Conservation (phyloP, 345 rosid species). For the Pugionium cornutum region DNA sequence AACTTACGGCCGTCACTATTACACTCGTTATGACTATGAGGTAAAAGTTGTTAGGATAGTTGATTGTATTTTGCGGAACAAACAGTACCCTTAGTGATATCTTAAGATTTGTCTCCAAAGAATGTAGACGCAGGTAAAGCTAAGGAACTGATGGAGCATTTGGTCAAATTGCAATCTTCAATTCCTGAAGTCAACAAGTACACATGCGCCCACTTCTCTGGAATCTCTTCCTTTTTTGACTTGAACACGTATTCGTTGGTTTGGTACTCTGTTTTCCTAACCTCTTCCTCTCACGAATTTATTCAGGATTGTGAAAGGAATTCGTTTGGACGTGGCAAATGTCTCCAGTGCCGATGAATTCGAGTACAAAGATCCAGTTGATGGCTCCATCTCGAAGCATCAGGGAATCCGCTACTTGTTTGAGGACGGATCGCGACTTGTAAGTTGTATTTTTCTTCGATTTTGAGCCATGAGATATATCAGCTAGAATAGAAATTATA, state of each 20-base stretch:
- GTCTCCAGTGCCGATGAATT: slow-evolving; percentile 80
- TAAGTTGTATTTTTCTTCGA: slow-evolving; percentile 40
- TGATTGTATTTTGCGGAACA: slow-evolving; percentile 13
- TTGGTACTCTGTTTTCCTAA: slow-evolving; percentile 10
- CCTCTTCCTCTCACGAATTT: slow-evolving; percentile 2
- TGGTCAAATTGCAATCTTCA: slow-evolving; percentile 80
- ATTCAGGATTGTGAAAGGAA: slow-evolving; percentile 65
- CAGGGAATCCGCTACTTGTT: slow-evolving; percentile 91
- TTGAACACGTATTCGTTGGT: neutral
- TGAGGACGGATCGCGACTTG: slow-evolving; percentile 92
- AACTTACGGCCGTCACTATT: slow-evolving; percentile 90
- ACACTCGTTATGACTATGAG: slow-evolving; percentile 98
- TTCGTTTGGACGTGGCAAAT: slow-evolving; percentile 59
- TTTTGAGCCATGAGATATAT: neutral
- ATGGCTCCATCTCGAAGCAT: slow-evolving; percentile 88
- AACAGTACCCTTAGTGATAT: slow-evolving; percentile 25
- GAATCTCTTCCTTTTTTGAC: neutral
- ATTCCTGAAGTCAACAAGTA: slow-evolving; percentile 81
- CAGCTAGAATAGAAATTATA: slow-evolving; percentile 1
- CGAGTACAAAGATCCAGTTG: slow-evolving; percentile 95
- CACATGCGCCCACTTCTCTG: slow-evolving; percentile 29
- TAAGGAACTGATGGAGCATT: slow-evolving; percentile 81
- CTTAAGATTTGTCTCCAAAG: slow-evolving; percentile 47
- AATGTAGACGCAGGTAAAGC: slow-evolving; percentile 95
- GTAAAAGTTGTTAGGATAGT: slow-evolving; percentile 42